These are phyloP conservation scores for Microglena sp. DNA, from an alignment of 139 green algal genomes.

Conservation along the genomic window DNA sequence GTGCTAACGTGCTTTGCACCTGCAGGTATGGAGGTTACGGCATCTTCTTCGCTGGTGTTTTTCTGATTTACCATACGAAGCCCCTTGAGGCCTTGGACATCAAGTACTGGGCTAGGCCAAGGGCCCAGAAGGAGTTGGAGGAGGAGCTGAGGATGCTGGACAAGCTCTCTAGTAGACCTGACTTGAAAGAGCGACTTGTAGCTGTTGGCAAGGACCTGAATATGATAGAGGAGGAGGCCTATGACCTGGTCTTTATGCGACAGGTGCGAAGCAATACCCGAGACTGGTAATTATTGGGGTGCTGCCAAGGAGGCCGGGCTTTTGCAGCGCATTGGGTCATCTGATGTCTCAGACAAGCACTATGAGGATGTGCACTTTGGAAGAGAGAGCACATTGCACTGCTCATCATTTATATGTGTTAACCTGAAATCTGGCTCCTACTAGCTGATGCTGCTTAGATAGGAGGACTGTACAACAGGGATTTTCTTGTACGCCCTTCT, in stretches of 20 bases:
- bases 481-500: too few relatives aligned
- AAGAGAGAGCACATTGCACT: neutral
- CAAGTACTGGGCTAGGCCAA: slow-evolving; percentile 33
- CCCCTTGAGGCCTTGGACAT: slow-evolving; percentile 35
- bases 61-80: slow-evolving; percentile 30
- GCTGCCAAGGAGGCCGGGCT: neutral
- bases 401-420: neutral
- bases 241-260: slow-evolving; percentile 42
- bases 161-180: slow-evolving; percentile 26
- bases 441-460: too few relatives aligned
- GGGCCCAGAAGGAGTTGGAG: slow-evolving; percentile 21
- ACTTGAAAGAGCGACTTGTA: slow-evolving; percentile 18
- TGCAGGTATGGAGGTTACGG: slow-evolving; percentile 29
- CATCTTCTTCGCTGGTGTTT: slow-evolving; percentile 20
- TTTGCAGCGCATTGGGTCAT: too few relatives aligned
- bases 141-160: slow-evolving; percentile 34
- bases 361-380: neutral
- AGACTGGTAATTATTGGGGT: neutral
- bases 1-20: neutral
- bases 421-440: too few relatives aligned
- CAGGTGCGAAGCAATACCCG: too few relatives aligned
- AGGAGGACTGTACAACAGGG: too few relatives aligned
- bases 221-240: slow-evolving; percentile 33
- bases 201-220: slow-evolving; percentile 30
- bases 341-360: too few relatives aligned